Base-by-base conservation (phyloP, 2,329 filamentous ascomycete species). In the Gnomoniopsis sp. region DNA sequence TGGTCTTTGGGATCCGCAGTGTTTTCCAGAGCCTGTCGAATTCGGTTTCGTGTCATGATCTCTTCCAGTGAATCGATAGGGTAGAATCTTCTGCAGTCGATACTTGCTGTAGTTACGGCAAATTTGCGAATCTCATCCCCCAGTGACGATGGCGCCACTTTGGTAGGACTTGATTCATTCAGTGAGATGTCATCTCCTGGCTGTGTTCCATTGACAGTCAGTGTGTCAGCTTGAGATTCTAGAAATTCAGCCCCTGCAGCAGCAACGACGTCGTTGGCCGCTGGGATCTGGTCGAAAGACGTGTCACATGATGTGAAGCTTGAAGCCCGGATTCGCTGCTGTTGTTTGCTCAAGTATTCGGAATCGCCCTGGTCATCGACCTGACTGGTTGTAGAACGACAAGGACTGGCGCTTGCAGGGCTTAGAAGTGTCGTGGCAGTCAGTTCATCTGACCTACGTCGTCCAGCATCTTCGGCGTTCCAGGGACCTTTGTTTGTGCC, bases 1-100 rank as follows among this genome's bases (percentile, higher is more conserved):
- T 47, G 36, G 6, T 1, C 22, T 12, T 0, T 0, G 7, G 21
- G 26, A 4, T 0, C 2, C 14, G 14, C 12, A n/a, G 50, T 26
- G 14, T 53, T 53, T 4, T 11, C 12, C 6, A 53, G 26, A 3
- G 17, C 21, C 4, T 36, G 30, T 26, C 12, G 22, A 23, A 53
- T 34, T 0, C 50, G 50, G 0, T 30, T 34, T 43, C 41, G 19
- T 14, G 34, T 53, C 19, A 53, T 34, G 6, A 53, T 41, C 21
- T 10, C 23, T 17, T 53, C 50, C 14, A 53, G 50, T 4, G 50
- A 34, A 43, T 53, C 34, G 6, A 53, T 53, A n/a, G 50, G 50
- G 2, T 38, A 19, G 21, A 53, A 53, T 0, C 41, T 15, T 2
- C 21, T 43, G 1, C 19, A 22, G 11, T 43, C 19, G 4, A 38